These are phyloP conservation scores for Platanthera guangdongensis DNA, from an alignment of 106 monocot species.

Conservation along the genomic window DNA sequence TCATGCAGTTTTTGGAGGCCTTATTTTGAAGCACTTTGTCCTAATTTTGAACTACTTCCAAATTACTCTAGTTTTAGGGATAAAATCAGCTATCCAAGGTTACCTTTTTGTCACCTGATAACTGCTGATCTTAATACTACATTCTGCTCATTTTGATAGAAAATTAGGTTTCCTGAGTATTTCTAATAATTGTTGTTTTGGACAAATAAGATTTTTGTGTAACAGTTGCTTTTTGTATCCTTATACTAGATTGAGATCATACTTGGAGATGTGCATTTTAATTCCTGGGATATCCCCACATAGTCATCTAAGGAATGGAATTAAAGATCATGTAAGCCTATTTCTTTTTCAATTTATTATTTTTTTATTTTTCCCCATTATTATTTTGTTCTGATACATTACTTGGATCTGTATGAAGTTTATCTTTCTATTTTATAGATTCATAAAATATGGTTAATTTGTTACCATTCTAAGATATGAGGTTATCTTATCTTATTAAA, in stretches of 20 bases:
- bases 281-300: conserved; percentile 66
- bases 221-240: conserved; percentile 7
- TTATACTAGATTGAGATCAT: conserved; percentile 57
- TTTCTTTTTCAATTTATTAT: not conserved
- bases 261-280: conserved; percentile 88
- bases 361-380: not conserved
- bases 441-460: conserved; percentile 1
- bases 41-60: not conserved
- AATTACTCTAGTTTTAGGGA: not conserved
- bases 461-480: not conserved
- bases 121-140: not conserved
- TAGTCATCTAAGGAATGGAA: conserved; percentile 23
- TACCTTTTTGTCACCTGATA: not conserved
- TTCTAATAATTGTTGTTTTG: not conserved
- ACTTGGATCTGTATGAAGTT: not conserved
- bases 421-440: not conserved
- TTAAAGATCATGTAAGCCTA: conserved; percentile 34
- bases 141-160: not conserved
- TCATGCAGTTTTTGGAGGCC: not conserved
- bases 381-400: not conserved
- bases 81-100: not conserved
- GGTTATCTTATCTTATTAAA: not conserved
- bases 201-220: not conserved
- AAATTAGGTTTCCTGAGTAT: not conserved
- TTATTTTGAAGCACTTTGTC: not conserved